phyloP scores from a whole-genome alignment of 2,329 filamentous ascomycete genomes.

The Cryphonectria naterciae region DNA sequence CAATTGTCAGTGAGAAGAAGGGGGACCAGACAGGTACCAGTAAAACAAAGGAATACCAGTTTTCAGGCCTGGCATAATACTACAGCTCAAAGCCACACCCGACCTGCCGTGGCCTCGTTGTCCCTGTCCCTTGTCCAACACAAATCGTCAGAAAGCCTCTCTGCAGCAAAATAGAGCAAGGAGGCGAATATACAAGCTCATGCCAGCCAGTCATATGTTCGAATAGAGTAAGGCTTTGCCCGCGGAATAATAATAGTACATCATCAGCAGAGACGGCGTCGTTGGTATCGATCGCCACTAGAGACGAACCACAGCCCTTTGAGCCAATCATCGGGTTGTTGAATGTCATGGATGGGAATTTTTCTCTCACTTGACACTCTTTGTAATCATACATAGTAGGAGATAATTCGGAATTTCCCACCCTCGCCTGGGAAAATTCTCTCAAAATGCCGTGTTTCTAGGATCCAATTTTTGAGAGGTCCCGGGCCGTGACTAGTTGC shows the following conservation, averaged over 20 bases:
- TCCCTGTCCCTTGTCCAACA: not conserved
- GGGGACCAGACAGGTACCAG: not conserved
- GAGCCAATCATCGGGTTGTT: constrained; percentile 9
- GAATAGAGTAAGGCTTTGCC: not conserved
- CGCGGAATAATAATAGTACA: not conserved
- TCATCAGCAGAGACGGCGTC: not conserved
- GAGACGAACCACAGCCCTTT: not conserved
- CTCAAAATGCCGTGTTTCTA: constrained; percentile 3
- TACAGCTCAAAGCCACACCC: not conserved
- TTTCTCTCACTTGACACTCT: not conserved
- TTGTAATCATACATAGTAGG: too few species aligned
- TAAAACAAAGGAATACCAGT: not conserved
- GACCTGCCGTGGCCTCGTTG: not conserved
- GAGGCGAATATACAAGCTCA: not conserved
- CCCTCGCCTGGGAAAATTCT: not conserved
- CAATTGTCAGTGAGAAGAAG: too few species aligned
- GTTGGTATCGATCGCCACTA: constrained; percentile 1
- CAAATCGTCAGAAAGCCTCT: not conserved
- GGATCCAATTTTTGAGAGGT: not conserved
- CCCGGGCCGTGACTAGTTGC: not conserved
- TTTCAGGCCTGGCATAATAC: too few species aligned
- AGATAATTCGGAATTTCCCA: constrained; percentile 12
- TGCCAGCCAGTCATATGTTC: not conserved
- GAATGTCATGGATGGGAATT: not conserved
- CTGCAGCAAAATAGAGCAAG: not conserved